Conservation (phyloP, 352 stramenopile genomes). For the Pseudoperonospora humuli region DNA sequence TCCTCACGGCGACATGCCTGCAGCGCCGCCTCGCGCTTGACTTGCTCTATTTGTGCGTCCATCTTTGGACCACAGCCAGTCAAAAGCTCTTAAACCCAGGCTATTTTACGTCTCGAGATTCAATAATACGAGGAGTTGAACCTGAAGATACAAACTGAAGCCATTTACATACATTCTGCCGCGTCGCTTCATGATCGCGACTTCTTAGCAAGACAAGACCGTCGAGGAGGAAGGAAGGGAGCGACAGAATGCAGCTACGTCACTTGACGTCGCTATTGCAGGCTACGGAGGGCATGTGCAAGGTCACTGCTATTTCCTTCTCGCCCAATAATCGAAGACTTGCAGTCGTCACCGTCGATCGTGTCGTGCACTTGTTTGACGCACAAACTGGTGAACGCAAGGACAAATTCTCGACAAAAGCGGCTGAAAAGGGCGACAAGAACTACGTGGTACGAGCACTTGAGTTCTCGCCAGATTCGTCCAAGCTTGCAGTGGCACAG, state of each 20-base stretch:
- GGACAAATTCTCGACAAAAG: slow-evolving; percentile 95
- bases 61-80: slow-evolving; percentile 13
- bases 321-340: slow-evolving; percentile 90
- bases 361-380: slow-evolving; percentile 91
- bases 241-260: too few relatives aligned
- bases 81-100: slow-evolving; percentile 5
- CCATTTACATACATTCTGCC: too few relatives aligned
- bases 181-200: too few relatives aligned
- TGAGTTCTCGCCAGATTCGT: slow-evolving; percentile 89
- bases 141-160: slow-evolving; percentile 2
- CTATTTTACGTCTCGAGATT: too few relatives aligned
- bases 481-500: slow-evolving; percentile 92
- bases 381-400: slow-evolving; percentile 87
- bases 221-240: background rate
- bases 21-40: slow-evolving; percentile 58
- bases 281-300: too few relatives aligned
- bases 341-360: slow-evolving; percentile 89
- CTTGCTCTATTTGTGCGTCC: slow-evolving; percentile 33
- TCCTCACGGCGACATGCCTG: slow-evolving; percentile 63
- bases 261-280: too few relatives aligned
- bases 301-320: too few relatives aligned
- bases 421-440: slow-evolving; percentile 90
- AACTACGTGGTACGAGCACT: slow-evolving; percentile 95
- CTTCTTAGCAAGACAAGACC: slow-evolving; percentile 21
- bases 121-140: background rate